Evolutionary conservation across 2,329 filamentous ascomycete genomes (phyloP), one percentile per base, ranked within the genome.

Genomic region (Graphilbum ipis-grandicollis): DNA sequence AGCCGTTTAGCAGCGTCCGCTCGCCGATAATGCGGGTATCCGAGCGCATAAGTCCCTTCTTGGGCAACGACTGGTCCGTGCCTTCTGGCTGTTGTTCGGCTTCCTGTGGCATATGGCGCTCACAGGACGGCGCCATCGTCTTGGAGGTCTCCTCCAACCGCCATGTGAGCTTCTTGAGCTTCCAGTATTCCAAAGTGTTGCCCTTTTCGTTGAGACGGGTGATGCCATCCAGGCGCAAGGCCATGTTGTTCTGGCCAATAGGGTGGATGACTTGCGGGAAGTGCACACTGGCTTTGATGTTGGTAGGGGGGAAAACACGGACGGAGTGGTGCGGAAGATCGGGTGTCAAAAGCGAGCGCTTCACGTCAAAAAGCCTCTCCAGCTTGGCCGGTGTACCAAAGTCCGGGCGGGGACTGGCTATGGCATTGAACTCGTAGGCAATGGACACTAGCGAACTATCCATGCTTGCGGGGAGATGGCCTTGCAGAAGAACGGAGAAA

Each of bases 291-390:
- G 84, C 81, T 46, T 83, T 86, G 50, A 98, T 77, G 58, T 93
- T 90, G 46, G 90, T 98, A 0, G 90, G 88, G 34, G 88, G 90
- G 59, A 98, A 98, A 51, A 96, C 81, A 50, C 88, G 83, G 43
- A 93, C 76, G 14, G 82, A 92, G 57, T 86, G 78, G 58, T 92
- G 88, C 42, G 92, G 84, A 37, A 71, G 66, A 34, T 84, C 80
- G 3, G 82, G 73, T 37, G 79, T 58, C 8, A 60, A 67, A 19
- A 96, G 71, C 25, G 85, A 80, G 43, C 88, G 81, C 59, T 78
- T 78, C 46, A 96, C 69, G 38, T 75, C 65, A 32, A 96, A 63
- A 9, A 69, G 68, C 48, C 75, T 72, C 43, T 71, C 68, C 49
- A 83, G 71, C 46, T 66, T 72, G 50, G 82, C 66, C 19, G 57